Evolutionary conservation across 495 filamentous ascomycete genomes (phyloP), one percentile per base, ranked within the genome.

Genomic region (Tetracladium marchalianum): DNA sequence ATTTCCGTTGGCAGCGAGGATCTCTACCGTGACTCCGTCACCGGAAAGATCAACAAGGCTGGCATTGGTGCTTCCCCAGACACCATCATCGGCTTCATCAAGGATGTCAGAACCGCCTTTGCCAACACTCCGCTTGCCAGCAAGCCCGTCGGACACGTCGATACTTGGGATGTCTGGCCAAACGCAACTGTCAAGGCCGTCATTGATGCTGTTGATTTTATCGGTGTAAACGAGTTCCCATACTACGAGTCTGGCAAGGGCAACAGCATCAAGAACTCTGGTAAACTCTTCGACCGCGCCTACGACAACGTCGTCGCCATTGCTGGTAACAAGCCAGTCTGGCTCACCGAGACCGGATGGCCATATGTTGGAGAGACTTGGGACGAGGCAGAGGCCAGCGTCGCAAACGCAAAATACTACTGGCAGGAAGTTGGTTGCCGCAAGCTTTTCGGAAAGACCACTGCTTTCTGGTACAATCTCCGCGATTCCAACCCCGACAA

Each of bases 261-360:
- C 47, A 89, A 90, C 64, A 64, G 56, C 52, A 84, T 89, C 55
- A 62, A 59, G 7, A 68, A 78, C 54, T 78, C 67, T 59, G 76
- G 74, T 50, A 38, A 48, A 4, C 68, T 84, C 39, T 89, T 89
- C 67, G 62, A 75, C 34, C 73, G 73, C 13, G 74, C 82, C 12
- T 69, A 82, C 15, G 58, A 64, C 12, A 68, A 67, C 36, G 85
- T 84, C 44, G 65, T 73, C 51, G 59, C 60, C 12, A 77, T 65
- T 17, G 75, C 72, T 34, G 63, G 67, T 17, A 74, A 70, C 47
- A 90, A 89, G 72, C 69, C 75, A 10, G 77, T 95, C 55, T 89
- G 87, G 82, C 72, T 94, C 51, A 94, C 87, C n/a, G 88, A 94
- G 73, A 92, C 87, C 18, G 89, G 89, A 48, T 90, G 83, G 75